Evolutionary conservation across 208 protist species (phyloP).

Genomic region (Acanthamoeba castellanii): DNA sequence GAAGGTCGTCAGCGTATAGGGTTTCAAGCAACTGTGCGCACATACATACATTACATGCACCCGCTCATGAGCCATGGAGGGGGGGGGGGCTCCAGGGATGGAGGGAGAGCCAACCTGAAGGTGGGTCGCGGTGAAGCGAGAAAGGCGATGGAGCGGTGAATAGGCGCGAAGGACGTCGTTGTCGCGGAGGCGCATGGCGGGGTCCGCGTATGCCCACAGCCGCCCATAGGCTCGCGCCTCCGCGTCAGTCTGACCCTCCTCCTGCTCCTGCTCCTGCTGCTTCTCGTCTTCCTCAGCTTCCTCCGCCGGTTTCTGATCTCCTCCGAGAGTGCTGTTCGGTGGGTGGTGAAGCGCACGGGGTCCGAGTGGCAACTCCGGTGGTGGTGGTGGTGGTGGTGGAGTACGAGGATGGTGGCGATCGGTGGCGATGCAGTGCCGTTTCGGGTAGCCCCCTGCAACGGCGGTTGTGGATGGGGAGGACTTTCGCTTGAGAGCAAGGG

Average conservation of each 20-base stretch:
- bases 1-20: neutral
- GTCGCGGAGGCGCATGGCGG: neutral
- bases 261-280: neutral
- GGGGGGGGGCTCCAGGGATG: neutral
- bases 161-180: neutral
- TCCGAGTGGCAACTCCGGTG: neutral
- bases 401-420: no score
- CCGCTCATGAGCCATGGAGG: neutral
- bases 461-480: no score
- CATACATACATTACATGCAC: no score
- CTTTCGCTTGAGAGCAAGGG: neutral
- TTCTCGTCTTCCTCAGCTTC: no score
- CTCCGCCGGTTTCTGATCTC: no score
- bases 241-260: neutral
- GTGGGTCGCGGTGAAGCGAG: neutral
- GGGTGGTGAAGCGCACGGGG: no score
- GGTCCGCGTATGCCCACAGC: neutral
- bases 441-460: no score
- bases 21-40: neutral
- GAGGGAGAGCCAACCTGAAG: neutral
- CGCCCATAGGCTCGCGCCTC: neutral
- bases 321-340: no score
- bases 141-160: neutral
- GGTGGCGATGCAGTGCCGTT: neutral
- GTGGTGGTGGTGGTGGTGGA: neutral